Evolutionary conservation across 2,329 filamentous ascomycete species (phyloP).

Genomic region (Leptographium flavum): DNA sequence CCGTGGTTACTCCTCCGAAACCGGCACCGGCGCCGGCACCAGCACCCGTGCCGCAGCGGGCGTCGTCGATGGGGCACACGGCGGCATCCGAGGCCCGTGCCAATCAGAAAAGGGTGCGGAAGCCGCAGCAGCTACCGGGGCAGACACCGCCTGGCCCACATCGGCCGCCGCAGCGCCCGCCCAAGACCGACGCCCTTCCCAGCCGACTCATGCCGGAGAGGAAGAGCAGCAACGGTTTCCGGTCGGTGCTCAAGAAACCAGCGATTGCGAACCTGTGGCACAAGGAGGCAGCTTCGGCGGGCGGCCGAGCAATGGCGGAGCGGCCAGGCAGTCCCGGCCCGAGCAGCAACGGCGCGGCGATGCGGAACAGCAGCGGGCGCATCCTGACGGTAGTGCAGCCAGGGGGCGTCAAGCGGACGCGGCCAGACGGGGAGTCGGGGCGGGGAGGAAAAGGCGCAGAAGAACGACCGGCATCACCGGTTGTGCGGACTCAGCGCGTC

Average conservation of each 20-base stretch:
- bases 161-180: not conserved
- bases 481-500: not conserved
- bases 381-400: constrained; percentile 1
- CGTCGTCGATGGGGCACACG: constrained; percentile 5
- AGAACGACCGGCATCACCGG: not conserved
- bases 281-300: constrained; percentile 2
- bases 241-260: constrained; percentile 35
- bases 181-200: not conserved
- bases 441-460: not conserved
- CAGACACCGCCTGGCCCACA: not conserved
- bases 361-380: constrained; percentile 2
- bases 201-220: constrained; percentile 22
- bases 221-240: constrained; percentile 23
- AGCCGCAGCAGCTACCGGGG: constrained; percentile 14
- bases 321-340: not conserved
- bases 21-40: not conserved
- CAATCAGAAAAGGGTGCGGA: constrained; percentile 32
- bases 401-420: not conserved
- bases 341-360: not conserved
- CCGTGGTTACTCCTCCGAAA: too few species aligned
- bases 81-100: constrained; percentile 13
- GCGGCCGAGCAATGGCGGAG: not conserved
- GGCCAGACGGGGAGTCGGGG: not conserved
- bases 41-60: not conserved
- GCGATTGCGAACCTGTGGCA: constrained; percentile 32